Evolutionary conservation across 805 yeast genomes (phyloP).

Genomic region (Metschnikowia hibisci): DNA sequence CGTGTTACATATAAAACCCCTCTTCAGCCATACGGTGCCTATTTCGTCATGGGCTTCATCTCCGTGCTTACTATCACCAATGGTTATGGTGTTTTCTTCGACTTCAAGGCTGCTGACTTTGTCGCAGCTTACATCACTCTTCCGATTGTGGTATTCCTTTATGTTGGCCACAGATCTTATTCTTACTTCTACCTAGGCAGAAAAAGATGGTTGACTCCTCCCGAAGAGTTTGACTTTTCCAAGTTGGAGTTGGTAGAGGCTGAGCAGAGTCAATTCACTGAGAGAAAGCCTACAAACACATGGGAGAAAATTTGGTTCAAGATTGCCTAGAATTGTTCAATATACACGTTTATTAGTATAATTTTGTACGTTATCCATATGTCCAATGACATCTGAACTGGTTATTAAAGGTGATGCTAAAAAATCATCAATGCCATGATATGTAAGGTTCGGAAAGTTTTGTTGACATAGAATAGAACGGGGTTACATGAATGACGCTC

Average conservation of each 20-base stretch:
- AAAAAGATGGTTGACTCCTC: constrained; percentile 42
- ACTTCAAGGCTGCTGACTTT: constrained; percentile 64
- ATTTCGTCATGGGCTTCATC: constrained; percentile 48
- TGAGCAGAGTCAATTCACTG: constrained; percentile 39
- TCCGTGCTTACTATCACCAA: constrained; percentile 60
- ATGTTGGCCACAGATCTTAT: constrained; percentile 55
- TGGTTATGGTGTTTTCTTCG: constrained; percentile 66
- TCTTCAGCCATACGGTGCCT: constrained; percentile 57
- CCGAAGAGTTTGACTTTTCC: constrained; percentile 55
- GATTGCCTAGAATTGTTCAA: constrained; percentile 21
- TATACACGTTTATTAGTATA: not conserved
- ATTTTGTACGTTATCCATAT: not conserved
- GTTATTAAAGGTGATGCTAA: too few relatives aligned
- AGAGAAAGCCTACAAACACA: constrained; percentile 37
- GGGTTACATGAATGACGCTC: too few relatives aligned
- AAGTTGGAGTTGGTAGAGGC: constrained; percentile 61
- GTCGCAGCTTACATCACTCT: constrained; percentile 70
- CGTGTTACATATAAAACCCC: constrained; percentile 56
- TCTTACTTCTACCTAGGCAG: constrained; percentile 25
- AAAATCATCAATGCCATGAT: too few relatives aligned
- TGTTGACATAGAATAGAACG: too few relatives aligned
- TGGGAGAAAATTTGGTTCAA: constrained; percentile 47
- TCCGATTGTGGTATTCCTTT: constrained; percentile 51
- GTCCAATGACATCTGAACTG: too few relatives aligned
- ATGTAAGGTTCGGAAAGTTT: too few relatives aligned